Evolutionary conservation across 1,284 basidiomycete species (phyloP), one percentile per base, ranked within the genome.

Genomic region (Inonotus obliquus): DNA sequence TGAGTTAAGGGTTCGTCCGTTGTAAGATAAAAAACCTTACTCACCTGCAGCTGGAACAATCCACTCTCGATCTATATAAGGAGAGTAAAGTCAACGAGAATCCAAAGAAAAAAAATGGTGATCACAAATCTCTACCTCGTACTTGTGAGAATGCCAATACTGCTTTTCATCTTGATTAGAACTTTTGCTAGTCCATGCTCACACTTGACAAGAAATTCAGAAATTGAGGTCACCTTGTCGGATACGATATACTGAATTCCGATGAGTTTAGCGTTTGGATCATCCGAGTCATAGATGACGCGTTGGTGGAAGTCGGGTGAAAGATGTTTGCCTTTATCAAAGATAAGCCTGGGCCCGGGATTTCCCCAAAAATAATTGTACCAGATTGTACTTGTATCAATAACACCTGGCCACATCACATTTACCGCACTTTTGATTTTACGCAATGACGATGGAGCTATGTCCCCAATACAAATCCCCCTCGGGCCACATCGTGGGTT

Each of bases 181-280:
- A n/a, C n/a, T n/a, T n/a, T n/a, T n/a, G n/a, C n/a, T n/a, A n/a
- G n/a, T n/a, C n/a, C n/a, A n/a, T n/a, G n/a, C n/a, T n/a, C n/a
- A n/a, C n/a, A n/a, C n/a, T n/a, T n/a, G n/a, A n/a, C n/a, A n/a
- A n/a, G n/a, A n/a, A n/a, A n/a, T n/a, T n/a, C n/a, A n/a, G n/a
- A n/a, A n/a, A n/a, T n/a, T n/a, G n/a, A n/a, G n/a, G 32, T 41
- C 62, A 70, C 75, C 63, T 77, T 70, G 58, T 80, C 78, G 2
- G 74, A 71, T 29, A 82, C 73, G 60, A 83, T 76, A 64, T 83
- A 84, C 67, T 82, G 81, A 51, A 84, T 76, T 0, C 79, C 81
- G 61, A 82, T 81, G 51, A 82, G 71, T 49, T 74, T 75, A 7
- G 81, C 80, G 57, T 78, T 72, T 1, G 75, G 69, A 47, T 72